Conservation (phyloP, 805 yeast genomes). For the Kregervanrija pseudodelftensis region DNA sequence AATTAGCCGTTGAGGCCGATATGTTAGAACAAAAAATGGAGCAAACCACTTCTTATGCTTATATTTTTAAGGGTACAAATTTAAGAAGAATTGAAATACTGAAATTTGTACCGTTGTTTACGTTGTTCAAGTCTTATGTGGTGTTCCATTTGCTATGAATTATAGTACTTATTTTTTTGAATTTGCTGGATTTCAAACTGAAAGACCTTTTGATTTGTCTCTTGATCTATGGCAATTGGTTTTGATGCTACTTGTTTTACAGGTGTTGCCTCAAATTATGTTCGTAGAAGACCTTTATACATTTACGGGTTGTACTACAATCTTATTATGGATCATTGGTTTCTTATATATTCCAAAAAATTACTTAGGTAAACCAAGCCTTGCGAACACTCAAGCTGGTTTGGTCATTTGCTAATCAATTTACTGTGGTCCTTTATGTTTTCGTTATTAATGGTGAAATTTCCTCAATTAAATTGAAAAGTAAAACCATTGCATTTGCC, state of each 20-base stretch:
- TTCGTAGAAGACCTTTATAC: conserved; percentile 31
- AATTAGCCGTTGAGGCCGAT: conserved; percentile 8
- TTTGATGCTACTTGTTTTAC: conserved; percentile 25
- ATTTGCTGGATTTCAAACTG: conserved; percentile 13
- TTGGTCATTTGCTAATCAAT: conserved; percentile 23
- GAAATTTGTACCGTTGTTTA: conserved; percentile 30
- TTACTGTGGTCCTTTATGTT: conserved; percentile 35
- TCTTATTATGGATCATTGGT: conserved; percentile 7
- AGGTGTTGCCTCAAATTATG: conserved; percentile 32
- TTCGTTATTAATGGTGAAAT: conserved; percentile 34
- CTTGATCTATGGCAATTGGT: conserved; percentile 28
- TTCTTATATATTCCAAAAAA: conserved; percentile 8
- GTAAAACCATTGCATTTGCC: conserved; percentile 34
- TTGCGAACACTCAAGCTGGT: conserved; percentile 10
- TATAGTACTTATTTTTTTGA: conserved; percentile 41
- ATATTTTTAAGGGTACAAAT: conserved; percentile 42
- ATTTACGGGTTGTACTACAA: conserved; percentile 1
- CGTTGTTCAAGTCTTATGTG: conserved; percentile 52
- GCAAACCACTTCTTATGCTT: conserved; percentile 18
- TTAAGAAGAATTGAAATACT: conserved; percentile 51
- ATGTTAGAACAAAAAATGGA: conserved; percentile 9
- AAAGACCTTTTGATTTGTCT: conserved; percentile 14
- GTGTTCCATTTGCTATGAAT: conserved; percentile 60
- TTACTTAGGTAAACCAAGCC: background rate
- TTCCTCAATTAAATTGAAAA: conserved; percentile 33